Conservation (phyloP, 805 yeast genomes). For the Yamadazyma philogaea region DNA sequence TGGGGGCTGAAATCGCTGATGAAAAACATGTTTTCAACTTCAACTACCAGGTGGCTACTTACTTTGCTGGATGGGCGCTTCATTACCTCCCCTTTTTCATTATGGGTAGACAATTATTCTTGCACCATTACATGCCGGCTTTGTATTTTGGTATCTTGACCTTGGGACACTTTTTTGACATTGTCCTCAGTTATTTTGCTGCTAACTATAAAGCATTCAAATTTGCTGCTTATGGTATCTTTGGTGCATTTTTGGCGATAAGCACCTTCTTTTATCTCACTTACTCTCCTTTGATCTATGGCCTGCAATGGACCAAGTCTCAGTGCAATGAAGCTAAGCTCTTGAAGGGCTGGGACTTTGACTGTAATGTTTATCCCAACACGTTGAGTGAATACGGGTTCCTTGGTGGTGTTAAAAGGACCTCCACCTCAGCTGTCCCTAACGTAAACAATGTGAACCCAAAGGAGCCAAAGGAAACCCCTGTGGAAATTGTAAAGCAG, state of each 20-base stretch:
- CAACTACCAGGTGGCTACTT: conserved; percentile 60
- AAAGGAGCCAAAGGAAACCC: conserved; percentile 26
- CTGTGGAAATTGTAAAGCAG: conserved; percentile 6
- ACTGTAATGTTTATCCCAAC: conserved; percentile 59
- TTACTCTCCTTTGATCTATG: conserved; percentile 76
- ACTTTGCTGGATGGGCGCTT: conserved; percentile 64
- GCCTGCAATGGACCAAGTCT: conserved; percentile 70
- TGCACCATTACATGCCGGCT: conserved; percentile 93
- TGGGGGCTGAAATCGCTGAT: conserved; percentile 40
- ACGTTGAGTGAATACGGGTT: conserved; percentile 23
- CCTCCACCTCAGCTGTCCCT: conserved; percentile 16
- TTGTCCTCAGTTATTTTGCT: conserved; percentile 42
- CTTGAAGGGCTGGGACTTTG: conserved; percentile 80
- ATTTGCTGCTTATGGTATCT: conserved; percentile 41
- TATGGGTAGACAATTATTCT: conserved; percentile 90
- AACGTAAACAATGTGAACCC: conserved; percentile 16
- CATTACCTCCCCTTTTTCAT: conserved; percentile 76
- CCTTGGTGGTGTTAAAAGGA: conserved; percentile 7
- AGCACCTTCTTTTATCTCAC: conserved; percentile 54
- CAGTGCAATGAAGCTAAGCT: conserved; percentile 62
- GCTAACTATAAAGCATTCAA: conserved; percentile 39
- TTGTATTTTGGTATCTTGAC: conserved; percentile 82
- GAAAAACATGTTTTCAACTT: conserved; percentile 59
- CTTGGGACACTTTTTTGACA: conserved; percentile 64
- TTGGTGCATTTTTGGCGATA: conserved; percentile 47